Conservation (phyloP, 75 land plant species). For the Ceratopteris richardii region DNA sequence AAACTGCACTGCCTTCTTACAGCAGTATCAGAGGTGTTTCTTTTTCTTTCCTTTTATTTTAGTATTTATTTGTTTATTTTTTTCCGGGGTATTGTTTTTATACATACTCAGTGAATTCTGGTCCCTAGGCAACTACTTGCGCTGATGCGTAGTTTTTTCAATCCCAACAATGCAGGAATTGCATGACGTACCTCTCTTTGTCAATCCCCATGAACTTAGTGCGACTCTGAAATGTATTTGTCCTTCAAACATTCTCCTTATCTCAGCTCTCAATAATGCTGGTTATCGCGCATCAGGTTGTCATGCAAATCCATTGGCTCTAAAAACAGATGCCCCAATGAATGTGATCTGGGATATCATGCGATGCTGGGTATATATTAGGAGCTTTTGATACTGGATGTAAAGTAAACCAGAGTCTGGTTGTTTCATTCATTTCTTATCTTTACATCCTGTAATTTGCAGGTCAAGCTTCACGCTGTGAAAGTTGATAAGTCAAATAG, state of each 20-base stretch:
- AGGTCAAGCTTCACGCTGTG: conserved; percentile 37
- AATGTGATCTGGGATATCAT: conserved; percentile 38
- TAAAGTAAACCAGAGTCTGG: too few species aligned
- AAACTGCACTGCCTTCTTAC: conserved; percentile 33
- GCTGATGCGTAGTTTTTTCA: too few species aligned
- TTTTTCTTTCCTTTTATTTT: background rate
- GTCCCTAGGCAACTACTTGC: too few species aligned
- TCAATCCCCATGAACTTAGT: conserved; percentile 29
- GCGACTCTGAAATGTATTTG: conserved; percentile 33
- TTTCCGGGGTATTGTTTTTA: too few species aligned
- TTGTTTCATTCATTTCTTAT: conserved; percentile 1
- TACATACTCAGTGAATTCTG: too few species aligned
- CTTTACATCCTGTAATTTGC: background rate
- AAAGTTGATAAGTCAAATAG: too few species aligned
- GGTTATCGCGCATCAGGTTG: conserved; percentile 35
- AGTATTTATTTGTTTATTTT: too few species aligned
- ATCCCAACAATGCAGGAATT: conserved; percentile 23
- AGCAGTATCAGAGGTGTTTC: conserved; percentile 32
- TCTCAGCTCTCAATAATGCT: conserved; percentile 35
- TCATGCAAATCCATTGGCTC: conserved; percentile 31
- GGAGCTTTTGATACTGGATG: background rate
- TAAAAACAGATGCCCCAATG: conserved; percentile 38
- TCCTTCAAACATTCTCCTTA: conserved; percentile 24
- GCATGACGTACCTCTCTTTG: conserved; percentile 28
- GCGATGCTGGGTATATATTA: conserved; percentile 47